phyloP scores from a whole-genome alignment of 192 early-diverging fungal species.

The Umbelopsis isabellina region DNA sequence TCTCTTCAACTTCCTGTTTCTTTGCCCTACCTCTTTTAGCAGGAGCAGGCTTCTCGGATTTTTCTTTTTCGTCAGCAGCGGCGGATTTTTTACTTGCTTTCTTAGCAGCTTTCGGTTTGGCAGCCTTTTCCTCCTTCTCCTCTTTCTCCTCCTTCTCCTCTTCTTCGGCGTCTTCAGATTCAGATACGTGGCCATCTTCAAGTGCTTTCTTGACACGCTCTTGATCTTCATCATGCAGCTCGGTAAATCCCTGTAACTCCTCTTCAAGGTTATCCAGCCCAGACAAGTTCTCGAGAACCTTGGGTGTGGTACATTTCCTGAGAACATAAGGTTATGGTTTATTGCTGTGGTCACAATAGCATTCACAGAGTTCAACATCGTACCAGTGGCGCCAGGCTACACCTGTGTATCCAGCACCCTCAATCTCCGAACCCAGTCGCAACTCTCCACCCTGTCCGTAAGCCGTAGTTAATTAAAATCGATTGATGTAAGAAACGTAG shows the following conservation, averaged over 20 bases:
- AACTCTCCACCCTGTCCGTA: neutral
- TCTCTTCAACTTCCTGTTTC: neutral
- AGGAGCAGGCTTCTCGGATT: neutral
- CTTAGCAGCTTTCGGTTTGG: neutral
- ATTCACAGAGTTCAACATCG: neutral
- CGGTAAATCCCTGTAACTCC: conserved; percentile 7
- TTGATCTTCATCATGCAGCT: conserved; percentile 15
- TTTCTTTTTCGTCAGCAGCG: neutral
- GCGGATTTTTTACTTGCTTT: neutral
- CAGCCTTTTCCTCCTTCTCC: neutral
- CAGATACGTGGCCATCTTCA: conserved; percentile 20
- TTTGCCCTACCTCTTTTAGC: neutral
- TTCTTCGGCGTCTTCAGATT: neutral
- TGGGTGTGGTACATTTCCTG: conserved; percentile 24
- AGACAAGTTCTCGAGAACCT: conserved; percentile 1
- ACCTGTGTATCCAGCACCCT: neutral
- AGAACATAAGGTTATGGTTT: neutral
- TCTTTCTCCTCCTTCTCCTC: conserved; percentile 7
- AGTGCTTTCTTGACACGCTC: conserved; percentile 5
- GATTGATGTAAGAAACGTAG: no score
- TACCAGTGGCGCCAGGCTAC: conserved; percentile 23
- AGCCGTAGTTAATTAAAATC: neutral
- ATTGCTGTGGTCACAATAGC: neutral
- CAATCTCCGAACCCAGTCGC: conserved; percentile 21
- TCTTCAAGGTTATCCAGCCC: neutral